Percentiles rank a stretch among this genome's conserved stretches.
These are phyloP conservation scores for Herpetomonas tarakana DNA, from an alignment of 208 protist genomes.

Conservation along the genomic window DNA sequence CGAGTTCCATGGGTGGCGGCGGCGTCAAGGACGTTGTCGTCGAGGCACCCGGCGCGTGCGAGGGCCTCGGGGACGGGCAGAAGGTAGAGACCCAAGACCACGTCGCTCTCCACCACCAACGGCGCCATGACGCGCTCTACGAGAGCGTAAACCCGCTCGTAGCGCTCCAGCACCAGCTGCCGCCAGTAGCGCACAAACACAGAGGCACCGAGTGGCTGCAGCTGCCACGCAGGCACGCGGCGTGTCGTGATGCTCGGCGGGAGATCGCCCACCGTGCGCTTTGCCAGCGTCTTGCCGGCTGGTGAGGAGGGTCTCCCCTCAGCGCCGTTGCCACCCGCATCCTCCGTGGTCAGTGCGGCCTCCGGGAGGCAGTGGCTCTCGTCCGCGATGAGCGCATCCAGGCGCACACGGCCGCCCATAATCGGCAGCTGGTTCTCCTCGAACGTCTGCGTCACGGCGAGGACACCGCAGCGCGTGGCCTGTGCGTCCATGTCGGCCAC, in stretches of 20 bases:
- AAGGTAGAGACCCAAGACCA: conserved; percentile 67
- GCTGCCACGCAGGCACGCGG: conserved; percentile 7
- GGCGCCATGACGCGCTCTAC: conserved; percentile 45
- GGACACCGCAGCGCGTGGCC: conserved; percentile 32
- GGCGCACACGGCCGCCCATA: conserved; percentile 36
- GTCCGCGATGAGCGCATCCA: conserved; percentile 42
- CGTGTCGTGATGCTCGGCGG: conserved; percentile 13
- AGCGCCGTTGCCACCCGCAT: neutral
- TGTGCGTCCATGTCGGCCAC: conserved; percentile 50
- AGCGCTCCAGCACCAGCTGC: conserved; percentile 37
- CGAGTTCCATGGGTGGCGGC: neutral
- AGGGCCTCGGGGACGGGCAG: conserved; percentile 38
- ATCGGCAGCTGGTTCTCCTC: conserved; percentile 41
- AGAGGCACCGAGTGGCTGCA: conserved; percentile 41
- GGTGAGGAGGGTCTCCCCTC: no score
- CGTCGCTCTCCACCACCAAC: conserved; percentile 66
- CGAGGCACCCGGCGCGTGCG: conserved; percentile 20
- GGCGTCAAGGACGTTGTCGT: conserved; percentile 12
- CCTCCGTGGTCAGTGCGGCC: neutral
- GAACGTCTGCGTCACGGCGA: conserved; percentile 60
- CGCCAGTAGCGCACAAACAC: conserved; percentile 65
- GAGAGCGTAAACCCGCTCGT: conserved; percentile 36
- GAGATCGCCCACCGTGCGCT: conserved; percentile 2
- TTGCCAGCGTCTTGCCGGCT: neutral
- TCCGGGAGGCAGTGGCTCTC: conserved; percentile 36